phyloP scores from a whole-genome alignment of 2,329 filamentous ascomycete genomes.

The Talaromyces sp. region DNA sequence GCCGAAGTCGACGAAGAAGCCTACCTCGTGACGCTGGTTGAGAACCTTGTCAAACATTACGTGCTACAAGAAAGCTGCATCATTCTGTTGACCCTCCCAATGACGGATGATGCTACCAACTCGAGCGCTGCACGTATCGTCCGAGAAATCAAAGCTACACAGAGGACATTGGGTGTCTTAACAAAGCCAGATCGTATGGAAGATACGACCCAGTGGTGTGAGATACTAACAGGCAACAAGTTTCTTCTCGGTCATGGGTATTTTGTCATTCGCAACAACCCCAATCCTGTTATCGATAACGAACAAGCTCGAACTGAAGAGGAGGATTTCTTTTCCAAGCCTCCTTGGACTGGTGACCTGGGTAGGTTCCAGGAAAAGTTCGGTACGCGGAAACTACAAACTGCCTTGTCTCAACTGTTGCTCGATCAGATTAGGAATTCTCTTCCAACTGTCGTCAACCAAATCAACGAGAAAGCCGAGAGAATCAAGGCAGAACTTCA shows the following conservation, averaged over 20 bases:
- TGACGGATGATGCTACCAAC: slow-evolving; percentile 73
- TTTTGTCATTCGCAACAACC: slow-evolving; percentile 63
- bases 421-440: slow-evolving; percentile 41
- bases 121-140: slow-evolving; percentile 66
- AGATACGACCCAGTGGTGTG: slow-evolving; percentile 53
- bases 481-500: slow-evolving; percentile 52
- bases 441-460: slow-evolving; percentile 27
- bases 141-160: slow-evolving; percentile 49
- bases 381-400: slow-evolving; percentile 49
- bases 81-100: slow-evolving; percentile 69
- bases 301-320: slow-evolving; percentile 46
- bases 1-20: slow-evolving; percentile 58
- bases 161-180: slow-evolving; percentile 66
- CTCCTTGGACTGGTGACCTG: slow-evolving; percentile 45
- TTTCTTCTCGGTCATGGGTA: slow-evolving; percentile 69
- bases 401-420: slow-evolving; percentile 43
- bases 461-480: slow-evolving; percentile 44
- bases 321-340: slow-evolving; percentile 42
- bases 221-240: slow-evolving; percentile 57
- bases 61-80: slow-evolving; percentile 65
- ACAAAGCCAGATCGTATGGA: slow-evolving; percentile 77
- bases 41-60: slow-evolving; percentile 65
- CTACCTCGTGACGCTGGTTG: slow-evolving; percentile 66
- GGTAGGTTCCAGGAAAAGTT: slow-evolving; percentile 39
- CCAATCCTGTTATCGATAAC: slow-evolving; percentile 41